Conservation (phyloP, 108 stramenopile species). For the Skeletonema potamos region DNA sequence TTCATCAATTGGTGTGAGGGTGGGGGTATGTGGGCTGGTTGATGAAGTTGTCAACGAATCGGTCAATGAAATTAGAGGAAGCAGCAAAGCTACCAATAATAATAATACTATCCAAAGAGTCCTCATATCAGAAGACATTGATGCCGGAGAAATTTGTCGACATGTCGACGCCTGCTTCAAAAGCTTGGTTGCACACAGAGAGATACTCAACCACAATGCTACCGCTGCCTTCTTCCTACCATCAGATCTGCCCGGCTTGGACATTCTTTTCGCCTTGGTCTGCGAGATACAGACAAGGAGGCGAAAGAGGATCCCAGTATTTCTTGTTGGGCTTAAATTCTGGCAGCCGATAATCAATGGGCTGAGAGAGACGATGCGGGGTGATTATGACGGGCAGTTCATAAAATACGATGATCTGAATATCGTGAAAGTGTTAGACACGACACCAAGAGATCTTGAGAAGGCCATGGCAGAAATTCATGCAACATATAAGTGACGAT, state of each 20-base stretch:
- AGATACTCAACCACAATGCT: constrained; percentile 22
- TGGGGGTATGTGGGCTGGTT: constrained; percentile 18
- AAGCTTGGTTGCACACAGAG: constrained; percentile 25
- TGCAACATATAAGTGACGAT: too few relatives aligned
- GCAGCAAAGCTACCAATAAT: not conserved
- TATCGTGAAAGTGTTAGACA: constrained; percentile 33
- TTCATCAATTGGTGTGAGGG: constrained; percentile 11
- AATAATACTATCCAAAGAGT: constrained; percentile 21
- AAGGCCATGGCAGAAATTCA: constrained; percentile 4
- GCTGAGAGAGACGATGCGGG: constrained; percentile 11
- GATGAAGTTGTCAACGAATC: constrained; percentile 9
- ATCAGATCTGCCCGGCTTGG: constrained; percentile 18
- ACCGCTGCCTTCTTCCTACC: constrained; percentile 29
- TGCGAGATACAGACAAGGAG: constrained; percentile 38
- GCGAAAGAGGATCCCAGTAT: constrained; percentile 22
- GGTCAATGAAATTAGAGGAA: not conserved
- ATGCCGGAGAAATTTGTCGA: not conserved
- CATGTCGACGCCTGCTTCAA: constrained; percentile 23
- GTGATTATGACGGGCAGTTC: constrained; percentile 35
- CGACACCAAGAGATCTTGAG: constrained; percentile 10
- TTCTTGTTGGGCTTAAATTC: constrained; percentile 25
- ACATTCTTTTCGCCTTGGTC: constrained; percentile 32
- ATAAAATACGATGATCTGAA: constrained; percentile 28
- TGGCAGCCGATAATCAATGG: constrained; percentile 38
- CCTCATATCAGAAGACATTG: constrained; percentile 28